Evolutionary conservation across 495 filamentous ascomycete species (phyloP).

Genomic region (Talaromyces wortmannii): DNA sequence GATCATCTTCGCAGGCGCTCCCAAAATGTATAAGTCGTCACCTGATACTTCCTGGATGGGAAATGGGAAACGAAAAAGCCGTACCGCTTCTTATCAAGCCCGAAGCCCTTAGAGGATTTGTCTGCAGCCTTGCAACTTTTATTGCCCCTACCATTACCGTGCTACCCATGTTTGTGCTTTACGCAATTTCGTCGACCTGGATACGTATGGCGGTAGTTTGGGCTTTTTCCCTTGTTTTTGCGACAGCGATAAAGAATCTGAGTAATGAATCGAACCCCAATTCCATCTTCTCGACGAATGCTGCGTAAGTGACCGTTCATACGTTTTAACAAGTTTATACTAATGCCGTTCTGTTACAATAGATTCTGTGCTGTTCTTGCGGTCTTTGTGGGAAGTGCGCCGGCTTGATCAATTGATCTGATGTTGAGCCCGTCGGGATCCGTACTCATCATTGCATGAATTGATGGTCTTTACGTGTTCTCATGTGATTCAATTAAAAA

Average conservation of each 20-base stretch:
- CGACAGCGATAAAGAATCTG: neutral
- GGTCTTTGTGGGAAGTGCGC: neutral
- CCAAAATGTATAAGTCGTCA: neutral
- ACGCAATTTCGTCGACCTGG: neutral
- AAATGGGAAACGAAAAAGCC: neutral
- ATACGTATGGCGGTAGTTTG: neutral
- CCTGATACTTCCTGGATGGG: neutral
- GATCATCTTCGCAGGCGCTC: neutral
- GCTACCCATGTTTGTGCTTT: neutral
- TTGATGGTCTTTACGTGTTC: neutral
- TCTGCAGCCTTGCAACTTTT: neutral
- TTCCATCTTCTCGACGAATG: neutral
- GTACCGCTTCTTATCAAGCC: neutral
- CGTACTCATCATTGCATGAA: neutral
- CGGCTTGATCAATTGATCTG: neutral
- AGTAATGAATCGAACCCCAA: neutral
- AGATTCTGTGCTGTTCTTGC: constrained; percentile 3
- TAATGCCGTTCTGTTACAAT: neutral
- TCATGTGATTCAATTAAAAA: neutral
- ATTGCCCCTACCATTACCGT: constrained; percentile 1
- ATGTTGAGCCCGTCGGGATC: neutral
- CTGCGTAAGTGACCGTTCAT: neutral
- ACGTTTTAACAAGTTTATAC: neutral
- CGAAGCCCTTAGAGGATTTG: neutral
- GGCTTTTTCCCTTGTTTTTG: neutral